phyloP scores from a whole-genome alignment of 2,329 filamentous ascomycete genomes.

The Claviceps cyperi region DNA sequence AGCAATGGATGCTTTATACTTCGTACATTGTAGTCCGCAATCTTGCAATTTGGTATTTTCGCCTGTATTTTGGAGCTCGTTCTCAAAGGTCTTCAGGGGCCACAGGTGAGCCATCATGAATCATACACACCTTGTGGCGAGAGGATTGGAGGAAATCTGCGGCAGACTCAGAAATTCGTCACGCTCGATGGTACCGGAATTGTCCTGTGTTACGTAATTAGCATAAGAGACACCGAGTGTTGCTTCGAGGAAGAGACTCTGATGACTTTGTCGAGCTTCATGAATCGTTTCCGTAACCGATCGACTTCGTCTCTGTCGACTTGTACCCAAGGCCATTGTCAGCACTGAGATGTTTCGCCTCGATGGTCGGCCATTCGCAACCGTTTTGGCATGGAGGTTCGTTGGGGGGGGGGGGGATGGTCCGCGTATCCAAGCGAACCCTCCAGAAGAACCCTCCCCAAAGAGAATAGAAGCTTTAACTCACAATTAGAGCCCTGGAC shows the following conservation, averaged over 20 bases:
- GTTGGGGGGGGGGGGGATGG: no score
- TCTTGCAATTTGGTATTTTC: no score
- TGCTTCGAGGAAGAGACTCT: not conserved
- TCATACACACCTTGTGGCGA: constrained; percentile 65
- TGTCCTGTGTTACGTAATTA: constrained; percentile 47
- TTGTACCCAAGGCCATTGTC: constrained; percentile 21
- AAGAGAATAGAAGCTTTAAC: constrained; percentile 4
- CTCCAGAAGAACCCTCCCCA: no score
- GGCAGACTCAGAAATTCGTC: constrained; percentile 95
- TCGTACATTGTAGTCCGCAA: no score
- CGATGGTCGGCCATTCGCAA: no score
- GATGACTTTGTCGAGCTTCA: constrained; percentile 91
- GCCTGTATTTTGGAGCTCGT: no score
- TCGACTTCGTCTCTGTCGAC: constrained; percentile 97
- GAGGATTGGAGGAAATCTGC: constrained; percentile 93
- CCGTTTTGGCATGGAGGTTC: no score
- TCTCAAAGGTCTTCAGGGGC: no score
- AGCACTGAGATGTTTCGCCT: not conserved
- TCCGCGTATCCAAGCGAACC: no score
- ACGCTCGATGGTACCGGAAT: constrained; percentile 94
- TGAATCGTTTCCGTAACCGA: constrained; percentile 87
- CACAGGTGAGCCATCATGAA: no score
- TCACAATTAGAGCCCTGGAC: constrained; percentile 93
- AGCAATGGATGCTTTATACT: not conserved
- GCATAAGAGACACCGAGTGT: not conserved